These are phyloP conservation scores for Adansonia gregorii DNA, from an alignment of 441 rosid species.

Conservation along the genomic window DNA sequence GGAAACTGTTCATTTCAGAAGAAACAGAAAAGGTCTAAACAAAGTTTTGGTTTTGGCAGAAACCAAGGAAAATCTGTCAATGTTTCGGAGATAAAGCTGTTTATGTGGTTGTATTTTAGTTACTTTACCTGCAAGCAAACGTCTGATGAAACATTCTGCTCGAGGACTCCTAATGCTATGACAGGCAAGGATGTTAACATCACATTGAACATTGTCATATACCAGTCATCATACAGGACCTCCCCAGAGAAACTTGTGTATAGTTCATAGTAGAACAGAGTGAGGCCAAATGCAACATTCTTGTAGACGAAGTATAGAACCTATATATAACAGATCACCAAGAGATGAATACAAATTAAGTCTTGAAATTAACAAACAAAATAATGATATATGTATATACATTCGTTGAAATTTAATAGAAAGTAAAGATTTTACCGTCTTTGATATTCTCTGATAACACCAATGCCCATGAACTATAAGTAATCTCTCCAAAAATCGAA, in stretches of 20 bases:
- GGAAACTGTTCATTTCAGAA: slow-evolving; percentile 58
- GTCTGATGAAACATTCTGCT: slow-evolving; percentile 73
- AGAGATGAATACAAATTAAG: neutral
- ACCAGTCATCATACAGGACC: slow-evolving; percentile 68
- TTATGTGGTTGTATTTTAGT: neutral
- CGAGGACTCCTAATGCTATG: slow-evolving; percentile 71
- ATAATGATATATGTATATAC: neutral
- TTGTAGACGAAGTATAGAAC: slow-evolving; percentile 76
- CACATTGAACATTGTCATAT: slow-evolving; percentile 67
- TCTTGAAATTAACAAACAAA: neutral
- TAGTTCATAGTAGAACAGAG: slow-evolving; percentile 75
- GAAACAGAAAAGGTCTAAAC: neutral
- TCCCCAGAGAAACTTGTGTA: slow-evolving; percentile 69
- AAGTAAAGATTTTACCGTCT: slow-evolving; percentile 49
- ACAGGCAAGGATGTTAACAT: slow-evolving; percentile 75
- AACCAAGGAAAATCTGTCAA: neutral
- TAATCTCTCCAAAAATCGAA: slow-evolving; percentile 62
- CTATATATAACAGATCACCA: slow-evolving; percentile 35
- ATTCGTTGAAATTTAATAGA: neutral
- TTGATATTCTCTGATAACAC: slow-evolving; percentile 74
- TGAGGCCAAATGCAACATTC: slow-evolving; percentile 76
- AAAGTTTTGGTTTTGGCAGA: too few species aligned
- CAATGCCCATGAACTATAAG: slow-evolving; percentile 78
- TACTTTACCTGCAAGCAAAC: slow-evolving; percentile 66
- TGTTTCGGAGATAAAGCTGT: neutral